These are phyloP conservation scores for Metschnikowia kunwiensis DNA, from an alignment of 805 yeast species.

Conservation along the genomic window DNA sequence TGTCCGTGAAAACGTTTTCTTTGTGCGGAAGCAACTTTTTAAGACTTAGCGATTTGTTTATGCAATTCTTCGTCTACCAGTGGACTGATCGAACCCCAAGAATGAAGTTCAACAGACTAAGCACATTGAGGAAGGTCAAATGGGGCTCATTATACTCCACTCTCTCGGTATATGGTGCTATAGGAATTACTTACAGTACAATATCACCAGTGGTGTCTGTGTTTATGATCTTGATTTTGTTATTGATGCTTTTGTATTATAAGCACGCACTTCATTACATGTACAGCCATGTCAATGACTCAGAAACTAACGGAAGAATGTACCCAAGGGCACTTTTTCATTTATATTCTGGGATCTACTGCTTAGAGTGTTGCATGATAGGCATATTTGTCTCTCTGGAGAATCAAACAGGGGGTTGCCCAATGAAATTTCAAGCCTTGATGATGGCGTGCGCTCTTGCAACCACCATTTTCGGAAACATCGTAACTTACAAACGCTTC, in stretches of 20 bases:
- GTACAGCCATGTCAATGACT: conserved; percentile 46
- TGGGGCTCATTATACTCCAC: conserved; percentile 84
- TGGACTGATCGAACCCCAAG: conserved; percentile 61
- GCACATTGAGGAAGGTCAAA: conserved; percentile 43
- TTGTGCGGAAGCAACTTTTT: conserved; percentile 71
- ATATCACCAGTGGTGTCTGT: conserved; percentile 75
- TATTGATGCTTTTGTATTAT: conserved; percentile 57
- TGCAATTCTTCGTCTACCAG: conserved; percentile 33
- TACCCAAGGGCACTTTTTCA: conserved; percentile 77
- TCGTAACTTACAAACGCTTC: conserved; percentile 45
- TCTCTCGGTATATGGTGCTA: conserved; percentile 72
- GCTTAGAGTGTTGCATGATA: conserved; percentile 71
- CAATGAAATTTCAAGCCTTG: conserved; percentile 47
- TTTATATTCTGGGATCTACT: conserved; percentile 76
- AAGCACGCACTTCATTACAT: conserved; percentile 65
- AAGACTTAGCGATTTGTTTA: conserved; percentile 52
- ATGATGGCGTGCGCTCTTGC: conserved; percentile 51
- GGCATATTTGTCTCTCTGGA: conserved; percentile 70
- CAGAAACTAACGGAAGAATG: conserved; percentile 67
- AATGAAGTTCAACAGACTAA: conserved; percentile 44
- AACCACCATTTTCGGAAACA: conserved; percentile 56
- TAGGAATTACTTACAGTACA: conserved; percentile 74
- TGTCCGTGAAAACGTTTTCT: conserved; percentile 71
- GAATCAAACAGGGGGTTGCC: conserved; percentile 43
- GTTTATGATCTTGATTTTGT: conserved; percentile 54